Conservation (phyloP, 495 filamentous ascomycete species). For the Neurospora cerealis region DNA sequence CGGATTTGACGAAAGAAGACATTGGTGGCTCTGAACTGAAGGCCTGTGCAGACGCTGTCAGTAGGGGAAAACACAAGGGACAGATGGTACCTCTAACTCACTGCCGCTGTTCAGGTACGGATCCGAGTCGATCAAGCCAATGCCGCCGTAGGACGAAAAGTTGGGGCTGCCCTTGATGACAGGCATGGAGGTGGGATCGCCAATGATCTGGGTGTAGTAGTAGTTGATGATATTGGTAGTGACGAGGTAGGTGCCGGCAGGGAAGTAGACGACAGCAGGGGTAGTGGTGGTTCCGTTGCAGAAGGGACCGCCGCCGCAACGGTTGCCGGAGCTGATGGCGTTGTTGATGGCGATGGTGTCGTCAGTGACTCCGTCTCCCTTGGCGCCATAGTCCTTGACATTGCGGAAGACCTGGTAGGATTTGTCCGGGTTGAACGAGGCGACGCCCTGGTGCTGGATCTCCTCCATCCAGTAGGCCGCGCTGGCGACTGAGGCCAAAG, state of each 20-base stretch:
- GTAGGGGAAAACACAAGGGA: not conserved
- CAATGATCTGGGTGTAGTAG: constrained; percentile 57
- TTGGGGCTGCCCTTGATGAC: constrained; percentile 55
- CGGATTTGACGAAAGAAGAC: constrained; percentile 82
- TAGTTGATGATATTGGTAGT: constrained; percentile 48
- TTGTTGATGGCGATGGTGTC: constrained; percentile 35
- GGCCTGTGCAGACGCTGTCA: not conserved
- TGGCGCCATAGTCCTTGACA: constrained; percentile 71
- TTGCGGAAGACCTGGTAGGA: constrained; percentile 62
- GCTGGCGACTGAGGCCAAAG: constrained; percentile 5
- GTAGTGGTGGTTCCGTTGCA: constrained; percentile 70
- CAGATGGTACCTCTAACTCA: not conserved
- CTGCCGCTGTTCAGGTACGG: constrained; percentile 45
- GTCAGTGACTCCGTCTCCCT: constrained; percentile 49
- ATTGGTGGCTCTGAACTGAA: constrained; percentile 49
- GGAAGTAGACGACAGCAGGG: constrained; percentile 64
- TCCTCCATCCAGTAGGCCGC: constrained; percentile 36
- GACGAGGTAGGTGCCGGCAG: constrained; percentile 53
- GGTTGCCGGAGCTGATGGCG: constrained; percentile 61
- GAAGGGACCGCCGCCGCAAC: constrained; percentile 56
- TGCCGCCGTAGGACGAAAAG: constrained; percentile 55
- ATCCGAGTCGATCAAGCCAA: constrained; percentile 57
- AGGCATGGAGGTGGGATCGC: constrained; percentile 50
- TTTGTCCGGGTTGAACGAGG: constrained; percentile 27
- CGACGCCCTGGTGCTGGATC: constrained; percentile 37